phyloP scores from a whole-genome alignment of 2,329 filamentous ascomycete genomes.

The Dactylellina leptospora region DNA sequence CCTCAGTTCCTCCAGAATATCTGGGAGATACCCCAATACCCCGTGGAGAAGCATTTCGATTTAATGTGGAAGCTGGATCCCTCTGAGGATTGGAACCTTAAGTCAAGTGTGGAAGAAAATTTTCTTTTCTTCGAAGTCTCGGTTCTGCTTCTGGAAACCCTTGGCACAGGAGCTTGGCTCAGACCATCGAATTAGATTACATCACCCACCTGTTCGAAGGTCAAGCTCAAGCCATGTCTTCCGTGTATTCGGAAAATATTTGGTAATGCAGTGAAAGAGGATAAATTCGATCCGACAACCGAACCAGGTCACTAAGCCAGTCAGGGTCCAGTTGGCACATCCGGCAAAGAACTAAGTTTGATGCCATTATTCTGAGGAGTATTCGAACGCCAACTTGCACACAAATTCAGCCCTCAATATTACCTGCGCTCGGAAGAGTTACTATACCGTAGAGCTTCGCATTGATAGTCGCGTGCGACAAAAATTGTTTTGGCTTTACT shows the following conservation, averaged over 20 bases:
- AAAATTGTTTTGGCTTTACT: no score
- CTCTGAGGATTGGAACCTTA: constrained; percentile 8
- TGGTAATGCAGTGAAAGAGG: constrained; percentile 2
- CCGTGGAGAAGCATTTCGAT: constrained; percentile 35
- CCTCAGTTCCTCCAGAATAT: constrained; percentile 13
- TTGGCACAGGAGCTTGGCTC: constrained; percentile 26
- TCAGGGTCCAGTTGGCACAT: constrained; percentile 16
- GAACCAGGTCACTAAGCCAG: neutral
- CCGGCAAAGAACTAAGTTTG: neutral
- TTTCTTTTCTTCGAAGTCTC: constrained; percentile 11
- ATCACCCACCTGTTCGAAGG: neutral
- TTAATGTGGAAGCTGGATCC: constrained; percentile 27
- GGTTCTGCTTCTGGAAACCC: constrained; percentile 19
- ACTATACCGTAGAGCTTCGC: no score
- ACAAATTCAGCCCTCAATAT: neutral
- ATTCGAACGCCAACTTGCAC: neutral
- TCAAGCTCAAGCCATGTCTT: constrained; percentile 7
- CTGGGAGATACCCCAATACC: constrained; percentile 21
- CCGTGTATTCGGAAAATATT: constrained; percentile 13
- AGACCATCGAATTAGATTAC: constrained; percentile 12
- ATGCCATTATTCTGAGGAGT: neutral
- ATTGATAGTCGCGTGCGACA: no score
- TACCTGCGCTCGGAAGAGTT: neutral
- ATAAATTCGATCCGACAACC: constrained; percentile 26
- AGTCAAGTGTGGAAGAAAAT: neutral